Base-by-base conservation (phyloP, 106 monocot species). In the Platanthera guangdongensis region DNA sequence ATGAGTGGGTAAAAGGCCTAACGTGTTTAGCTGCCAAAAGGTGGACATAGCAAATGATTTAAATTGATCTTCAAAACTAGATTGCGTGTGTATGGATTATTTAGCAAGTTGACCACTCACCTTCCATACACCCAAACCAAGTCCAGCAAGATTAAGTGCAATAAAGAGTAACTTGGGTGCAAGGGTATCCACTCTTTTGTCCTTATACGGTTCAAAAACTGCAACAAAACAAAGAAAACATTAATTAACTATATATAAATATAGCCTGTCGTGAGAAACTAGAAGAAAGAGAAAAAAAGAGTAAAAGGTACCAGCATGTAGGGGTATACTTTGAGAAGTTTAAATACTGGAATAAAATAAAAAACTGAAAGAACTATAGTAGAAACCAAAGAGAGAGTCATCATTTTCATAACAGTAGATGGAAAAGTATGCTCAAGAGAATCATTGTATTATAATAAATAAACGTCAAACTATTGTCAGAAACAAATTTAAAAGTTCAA, bases 171-270 rank as follows among this genome's bases (percentile, higher is more conserved):
- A 82, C 63, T 86, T 95, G 52, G 95, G 92, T 62, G 84, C 75
- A 52, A 89, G 67, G 11, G 75, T 80, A 79, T 95, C 95, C 46
- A 95, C 92, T 65, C 75, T 92, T 73, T 92, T 75, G 79, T 95
- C 92, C 79, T 95, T 95, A 78, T 82, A 95, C 54, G 95, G 95
- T 82, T 89, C 95, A 82, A 92, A 95, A 67, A 95, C 95, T 95
- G 80, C 69, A 86, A 82, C 14, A 78, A 71, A 74, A 64, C 21
- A 22, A 21, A 64, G 32, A 65, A 65, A 65, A 8, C 8, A 18
- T 9, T 70, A 5, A 9, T 12, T 14, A 68, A 25, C 11, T 39
- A 68, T 32, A 68, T 45, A 68, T 68, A 68, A 5, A 39, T 9
- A 67, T 9, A 70, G 47, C 14, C 47, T 47, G 47, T n/a, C 46